A percentile compares a stretch with the other conserved stretches of the same genome.
Conservation (phyloP, 805 yeast genomes). For the Danielia oregonensis region DNA sequence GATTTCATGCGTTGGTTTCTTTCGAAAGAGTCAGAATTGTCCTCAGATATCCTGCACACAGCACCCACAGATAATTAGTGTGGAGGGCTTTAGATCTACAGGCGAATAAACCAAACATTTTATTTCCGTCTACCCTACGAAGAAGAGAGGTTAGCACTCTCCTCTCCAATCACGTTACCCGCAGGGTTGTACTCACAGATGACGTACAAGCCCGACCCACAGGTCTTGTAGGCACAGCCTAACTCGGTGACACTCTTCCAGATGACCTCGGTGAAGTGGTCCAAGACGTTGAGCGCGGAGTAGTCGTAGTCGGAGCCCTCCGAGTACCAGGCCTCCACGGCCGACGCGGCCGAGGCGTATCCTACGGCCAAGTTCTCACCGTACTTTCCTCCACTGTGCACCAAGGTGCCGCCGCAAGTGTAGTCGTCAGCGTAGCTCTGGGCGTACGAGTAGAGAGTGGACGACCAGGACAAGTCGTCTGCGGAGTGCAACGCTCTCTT, state of each 20-base stretch:
- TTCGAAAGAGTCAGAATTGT: too few species aligned
- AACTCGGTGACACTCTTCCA: constrained; percentile 61
- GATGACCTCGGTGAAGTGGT: constrained; percentile 76
- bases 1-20: too few species aligned
- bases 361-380: constrained; percentile 36
- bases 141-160: constrained; percentile 7
- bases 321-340: constrained; percentile 17
- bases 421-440: constrained; percentile 42
- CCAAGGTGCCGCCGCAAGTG: constrained; percentile 34
- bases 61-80: too few species aligned
- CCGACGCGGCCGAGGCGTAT: constrained; percentile 22
- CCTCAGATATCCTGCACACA: too few species aligned
- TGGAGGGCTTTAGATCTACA: too few species aligned
- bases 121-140: too few species aligned
- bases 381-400: constrained; percentile 15
- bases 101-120: too few species aligned
- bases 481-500: constrained; percentile 15
- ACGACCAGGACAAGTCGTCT: constrained; percentile 50
- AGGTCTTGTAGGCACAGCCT: constrained; percentile 71
- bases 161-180: constrained; percentile 61
- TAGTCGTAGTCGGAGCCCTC: constrained; percentile 15
- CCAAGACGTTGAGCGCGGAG: constrained; percentile 13
- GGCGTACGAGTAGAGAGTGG: constrained; percentile 51
- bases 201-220: constrained; percentile 57
- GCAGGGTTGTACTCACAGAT: constrained; percentile 73